phyloP scores from a whole-genome alignment of 176 grass and related monocot genomes.

The Oryza coarctata region DNA sequence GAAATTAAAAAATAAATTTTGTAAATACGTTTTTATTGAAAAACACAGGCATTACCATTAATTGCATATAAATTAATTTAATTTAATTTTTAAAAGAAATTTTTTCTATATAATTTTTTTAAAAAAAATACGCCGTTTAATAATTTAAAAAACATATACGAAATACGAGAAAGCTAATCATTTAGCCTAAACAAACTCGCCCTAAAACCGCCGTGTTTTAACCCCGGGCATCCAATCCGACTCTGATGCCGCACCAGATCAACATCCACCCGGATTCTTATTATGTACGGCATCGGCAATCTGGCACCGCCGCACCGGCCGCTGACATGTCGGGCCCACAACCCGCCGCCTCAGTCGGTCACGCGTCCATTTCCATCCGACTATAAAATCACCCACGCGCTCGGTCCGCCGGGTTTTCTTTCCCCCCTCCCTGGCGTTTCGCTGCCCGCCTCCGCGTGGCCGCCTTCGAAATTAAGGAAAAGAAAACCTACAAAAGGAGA shows the following conservation, averaged over 20 bases:
- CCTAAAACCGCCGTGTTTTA: too few species aligned
- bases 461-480: background rate
- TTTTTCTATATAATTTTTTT: too few species aligned
- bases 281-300: background rate
- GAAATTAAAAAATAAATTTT: too few species aligned
- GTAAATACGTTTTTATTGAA: too few species aligned
- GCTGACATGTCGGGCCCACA: background rate
- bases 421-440: too few species aligned
- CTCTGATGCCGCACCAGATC: background rate
- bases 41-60: too few species aligned
- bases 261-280: background rate
- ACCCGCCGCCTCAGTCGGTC: background rate
- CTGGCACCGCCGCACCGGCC: background rate
- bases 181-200: too few species aligned
- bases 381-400: background rate
- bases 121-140: too few species aligned
- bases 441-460: conserved; percentile 4
- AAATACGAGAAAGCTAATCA: too few species aligned
- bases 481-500: background rate
- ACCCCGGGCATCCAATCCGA: background rate
- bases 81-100: too few species aligned
- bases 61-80: too few species aligned
- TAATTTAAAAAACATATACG: too few species aligned
- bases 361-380: background rate
- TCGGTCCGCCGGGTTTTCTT: background rate